These are phyloP conservation scores for Nakaseomyces kungkrabaensis DNA, from an alignment of 1,139 yeast species.

Conservation along the genomic window DNA sequence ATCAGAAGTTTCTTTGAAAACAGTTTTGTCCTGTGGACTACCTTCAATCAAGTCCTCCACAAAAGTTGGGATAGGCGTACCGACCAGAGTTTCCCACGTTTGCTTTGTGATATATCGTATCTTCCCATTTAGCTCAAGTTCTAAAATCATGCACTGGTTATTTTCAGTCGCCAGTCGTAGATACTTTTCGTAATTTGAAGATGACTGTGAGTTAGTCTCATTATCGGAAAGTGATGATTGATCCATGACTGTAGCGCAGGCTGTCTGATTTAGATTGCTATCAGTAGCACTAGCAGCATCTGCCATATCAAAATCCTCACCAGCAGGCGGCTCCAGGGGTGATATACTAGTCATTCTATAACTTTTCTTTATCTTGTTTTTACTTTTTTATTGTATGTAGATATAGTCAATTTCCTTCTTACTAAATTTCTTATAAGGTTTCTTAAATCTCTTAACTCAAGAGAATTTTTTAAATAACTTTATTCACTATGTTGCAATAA, in stretches of 20 bases:
- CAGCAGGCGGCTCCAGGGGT: neutral
- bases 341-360: neutral
- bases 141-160: slow-evolving; percentile 78
- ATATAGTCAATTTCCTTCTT: too few species aligned
- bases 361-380: neutral
- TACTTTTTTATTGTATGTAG: too few species aligned
- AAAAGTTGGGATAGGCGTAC: slow-evolving; percentile 34
- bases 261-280: neutral
- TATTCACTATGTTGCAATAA: too few species aligned
- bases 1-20: slow-evolving; percentile 60
- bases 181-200: slow-evolving; percentile 23
- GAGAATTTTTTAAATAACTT: too few species aligned
- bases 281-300: neutral
- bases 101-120: slow-evolving; percentile 64
- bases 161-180: slow-evolving; percentile 44
- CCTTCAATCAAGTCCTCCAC: slow-evolving; percentile 63
- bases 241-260: neutral
- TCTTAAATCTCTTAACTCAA: too few species aligned
- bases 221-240: neutral
- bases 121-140: slow-evolving; percentile 67
- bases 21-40: slow-evolving; percentile 50
- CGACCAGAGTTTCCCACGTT: slow-evolving; percentile 60
- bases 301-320: neutral
- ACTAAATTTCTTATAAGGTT: too few species aligned
- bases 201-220: slow-evolving; percentile 10